These are phyloP conservation scores for Aureococcus anophagefferens DNA, from an alignment of 108 stramenopile species.

Conservation along the genomic window DNA sequence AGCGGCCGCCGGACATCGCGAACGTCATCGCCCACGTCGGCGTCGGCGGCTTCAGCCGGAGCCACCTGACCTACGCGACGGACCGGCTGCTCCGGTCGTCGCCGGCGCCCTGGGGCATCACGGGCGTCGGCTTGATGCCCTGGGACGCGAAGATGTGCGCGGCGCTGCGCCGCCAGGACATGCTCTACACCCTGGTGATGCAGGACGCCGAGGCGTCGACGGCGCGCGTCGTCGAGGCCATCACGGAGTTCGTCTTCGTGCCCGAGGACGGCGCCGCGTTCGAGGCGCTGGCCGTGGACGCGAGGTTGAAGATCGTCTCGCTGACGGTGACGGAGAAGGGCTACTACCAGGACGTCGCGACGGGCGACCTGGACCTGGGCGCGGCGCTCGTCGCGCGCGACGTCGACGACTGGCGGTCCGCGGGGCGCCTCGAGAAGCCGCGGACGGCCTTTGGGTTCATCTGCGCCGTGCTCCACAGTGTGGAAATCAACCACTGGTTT, in stretches of 20 bases:
- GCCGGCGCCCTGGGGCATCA: slow-evolving; percentile 33
- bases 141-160: slow-evolving; percentile 39
- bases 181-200: slow-evolving; percentile 38
- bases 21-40: slow-evolving; percentile 37
- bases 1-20: too few relatives aligned
- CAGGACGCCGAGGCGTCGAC: slow-evolving; percentile 13
- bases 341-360: slow-evolving; percentile 32
- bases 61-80: slow-evolving; percentile 45
- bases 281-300: slow-evolving; percentile 7
- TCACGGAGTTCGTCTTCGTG: slow-evolving; percentile 19
- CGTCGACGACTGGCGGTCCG: not conserved
- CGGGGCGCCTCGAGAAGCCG: not conserved
- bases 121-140: slow-evolving; percentile 36
- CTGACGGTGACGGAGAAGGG: slow-evolving; percentile 53
- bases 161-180: slow-evolving; percentile 34
- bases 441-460: slow-evolving; percentile 19
- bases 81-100: slow-evolving; percentile 17
- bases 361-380: slow-evolving; percentile 28
- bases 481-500: too few relatives aligned
- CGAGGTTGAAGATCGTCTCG: slow-evolving; percentile 26
- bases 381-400: not conserved
- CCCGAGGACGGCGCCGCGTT: not conserved
- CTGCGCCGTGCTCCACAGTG: slow-evolving; percentile 25
- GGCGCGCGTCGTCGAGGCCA: slow-evolving; percentile 27
- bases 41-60: slow-evolving; percentile 49